Conservation (phyloP, 2,329 filamentous ascomycete genomes). For the Fusarium gaditjirri region DNA sequence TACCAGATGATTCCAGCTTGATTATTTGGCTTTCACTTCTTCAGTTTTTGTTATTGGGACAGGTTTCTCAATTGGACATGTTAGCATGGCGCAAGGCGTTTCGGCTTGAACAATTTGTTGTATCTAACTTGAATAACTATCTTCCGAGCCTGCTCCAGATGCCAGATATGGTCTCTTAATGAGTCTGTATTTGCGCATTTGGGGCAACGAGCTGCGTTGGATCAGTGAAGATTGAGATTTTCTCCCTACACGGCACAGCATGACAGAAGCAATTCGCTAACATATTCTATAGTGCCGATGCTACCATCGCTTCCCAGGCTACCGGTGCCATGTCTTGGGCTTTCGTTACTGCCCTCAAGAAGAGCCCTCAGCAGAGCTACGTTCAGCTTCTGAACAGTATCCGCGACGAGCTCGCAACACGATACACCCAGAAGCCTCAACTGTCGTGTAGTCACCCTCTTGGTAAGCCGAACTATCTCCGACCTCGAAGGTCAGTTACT, state of each 20-base stretch:
- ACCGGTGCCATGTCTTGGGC: conserved; percentile 99
- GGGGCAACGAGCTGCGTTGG: conserved; percentile 60
- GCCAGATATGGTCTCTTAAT: conserved; percentile 47
- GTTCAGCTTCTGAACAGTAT: conserved; percentile 97
- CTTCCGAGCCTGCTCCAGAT: conserved; percentile 54
- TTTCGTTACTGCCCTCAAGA: conserved; percentile 91
- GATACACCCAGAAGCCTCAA: conserved; percentile 96
- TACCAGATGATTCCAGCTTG: conserved; percentile 26
- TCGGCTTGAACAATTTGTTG: conserved; percentile 17
- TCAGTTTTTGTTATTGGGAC: conserved; percentile 16
- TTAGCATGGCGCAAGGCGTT: conserved; percentile 38
- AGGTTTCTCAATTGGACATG: conserved; percentile 5
- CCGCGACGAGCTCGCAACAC: conserved; percentile 86
- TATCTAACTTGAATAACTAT: conserved; percentile 38
- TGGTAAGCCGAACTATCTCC: conserved; percentile 66
- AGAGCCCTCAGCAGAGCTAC: conserved; percentile 98
- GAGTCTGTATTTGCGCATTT: conserved; percentile 54
- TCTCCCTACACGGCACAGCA: neutral
- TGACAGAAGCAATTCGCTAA: conserved; percentile 21
- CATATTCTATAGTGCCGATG: conserved; percentile 75
- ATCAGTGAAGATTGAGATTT: conserved; percentile 4
- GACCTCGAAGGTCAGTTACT: neutral
- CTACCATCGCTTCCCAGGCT: conserved; percentile 88
- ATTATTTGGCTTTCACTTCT: conserved; percentile 20
- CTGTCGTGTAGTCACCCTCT: conserved; percentile 96